Base-by-base conservation (phyloP, 768 basidiomycete species). In the Lentinula aciculospora region DNA sequence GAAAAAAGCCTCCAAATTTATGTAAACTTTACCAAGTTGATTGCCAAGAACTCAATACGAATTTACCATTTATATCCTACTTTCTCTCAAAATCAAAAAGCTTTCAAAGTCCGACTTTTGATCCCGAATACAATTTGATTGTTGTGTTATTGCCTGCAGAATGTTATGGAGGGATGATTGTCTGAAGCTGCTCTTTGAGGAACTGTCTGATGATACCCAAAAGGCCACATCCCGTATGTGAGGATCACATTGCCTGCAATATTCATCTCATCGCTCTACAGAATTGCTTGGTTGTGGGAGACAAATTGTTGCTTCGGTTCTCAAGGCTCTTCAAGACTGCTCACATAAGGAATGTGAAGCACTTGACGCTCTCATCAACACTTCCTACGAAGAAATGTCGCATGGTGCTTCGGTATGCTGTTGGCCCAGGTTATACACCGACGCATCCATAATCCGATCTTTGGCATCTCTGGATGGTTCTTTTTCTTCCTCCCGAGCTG, bases 381-480 rank as follows among this genome's bases (percentile, higher is more conserved):
- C 69, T 2, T 78, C 87, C 0, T 72, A 88, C 65, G 68, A 75
- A 42, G 66, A 74, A 29, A 80, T 93, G 74, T 73, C 81, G 2
- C 62, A 70, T 66, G 61, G 70, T 64, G 17, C 73, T 62, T 61
- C 67, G 62, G 42, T 59, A 57, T 51, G 71, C 67, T 72, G 73
- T 40, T 91, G 88, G 85, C 77, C 89, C 46, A 76, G 81, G 50
- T 64, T 93, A 13, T 93, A 92, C 69, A 88, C 90, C 40, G 92
- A 96, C 63, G 78, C 84, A 9, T 81, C 79, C 53, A 73, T 96
- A 39, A 68, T 92, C 40, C 76, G 76, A 60, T 75, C 76, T 4
- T 71, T 88, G 63, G 54, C 72, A 31, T 71, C 76, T 62, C 32
- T 73, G 44, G 44, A 65, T 32, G 53, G 64, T 29, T 62, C 65